phyloP scores from a whole-genome alignment of 345 rosid species.

The Trapa bicornis region DNA sequence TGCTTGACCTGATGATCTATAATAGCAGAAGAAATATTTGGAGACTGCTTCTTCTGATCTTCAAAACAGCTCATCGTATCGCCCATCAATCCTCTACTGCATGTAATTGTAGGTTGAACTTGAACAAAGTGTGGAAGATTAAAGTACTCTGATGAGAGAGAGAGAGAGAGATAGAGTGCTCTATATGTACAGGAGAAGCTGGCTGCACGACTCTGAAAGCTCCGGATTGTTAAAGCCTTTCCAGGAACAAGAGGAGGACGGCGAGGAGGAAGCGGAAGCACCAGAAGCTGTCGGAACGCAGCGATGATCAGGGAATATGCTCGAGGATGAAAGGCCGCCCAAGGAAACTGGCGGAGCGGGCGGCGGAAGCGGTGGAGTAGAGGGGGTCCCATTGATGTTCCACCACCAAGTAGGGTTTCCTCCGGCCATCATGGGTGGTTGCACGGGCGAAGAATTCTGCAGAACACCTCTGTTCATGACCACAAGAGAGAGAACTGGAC shows the following conservation, averaged over 20 bases:
- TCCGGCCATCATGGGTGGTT: slow-evolving; percentile 20
- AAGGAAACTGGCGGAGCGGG: slow-evolving; percentile 2
- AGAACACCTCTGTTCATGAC: slow-evolving; percentile 27
- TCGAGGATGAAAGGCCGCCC: background rate
- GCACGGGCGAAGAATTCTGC: slow-evolving; percentile 29
- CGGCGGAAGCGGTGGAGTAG: slow-evolving; percentile 10
- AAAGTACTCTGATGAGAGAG: too few species aligned
- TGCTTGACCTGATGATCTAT: slow-evolving; percentile 35
- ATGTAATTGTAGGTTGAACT: background rate
- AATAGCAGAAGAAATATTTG: slow-evolving; percentile 17
- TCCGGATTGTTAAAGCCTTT: slow-evolving; percentile 4
- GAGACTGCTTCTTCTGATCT: slow-evolving; percentile 2
- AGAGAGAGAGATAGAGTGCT: background rate
- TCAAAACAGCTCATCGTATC: slow-evolving; percentile 35
- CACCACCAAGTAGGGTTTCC: slow-evolving; percentile 40
- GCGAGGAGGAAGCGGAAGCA: background rate
- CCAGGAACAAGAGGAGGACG: slow-evolving; percentile 2
- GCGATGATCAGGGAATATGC: background rate
- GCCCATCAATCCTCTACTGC: slow-evolving; percentile 53
- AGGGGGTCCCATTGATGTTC: slow-evolving; percentile 10
- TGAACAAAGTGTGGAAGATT: too few species aligned
- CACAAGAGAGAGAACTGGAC: background rate
- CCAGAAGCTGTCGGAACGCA: background rate
- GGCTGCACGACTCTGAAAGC: slow-evolving; percentile 27
- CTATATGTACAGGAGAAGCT: slow-evolving; percentile 34